These are phyloP conservation scores for Claviceps maximensis DNA, from an alignment of 2,329 filamentous ascomycete genomes.

Conservation along the genomic window DNA sequence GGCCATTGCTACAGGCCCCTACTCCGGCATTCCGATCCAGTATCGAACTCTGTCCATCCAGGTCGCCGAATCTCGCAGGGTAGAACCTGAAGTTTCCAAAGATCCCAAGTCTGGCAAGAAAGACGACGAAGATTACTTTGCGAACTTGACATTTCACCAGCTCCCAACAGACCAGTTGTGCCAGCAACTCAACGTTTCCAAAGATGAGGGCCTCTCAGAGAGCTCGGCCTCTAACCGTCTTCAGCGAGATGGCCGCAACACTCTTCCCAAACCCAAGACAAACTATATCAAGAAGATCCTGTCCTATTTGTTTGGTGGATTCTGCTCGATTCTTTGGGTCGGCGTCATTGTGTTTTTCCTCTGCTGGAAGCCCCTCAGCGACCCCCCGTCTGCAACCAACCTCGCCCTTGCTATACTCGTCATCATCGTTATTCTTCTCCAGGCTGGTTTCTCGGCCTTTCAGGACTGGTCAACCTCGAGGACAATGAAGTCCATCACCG, in stretches of 20 bases:
- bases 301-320: constrained; percentile 32
- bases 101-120: constrained; percentile 16
- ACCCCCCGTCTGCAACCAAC: constrained; percentile 29
- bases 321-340: constrained; percentile 33
- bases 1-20: constrained; percentile 19
- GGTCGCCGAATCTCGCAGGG: constrained; percentile 22
- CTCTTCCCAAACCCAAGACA: constrained; percentile 26
- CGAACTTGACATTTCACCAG: constrained; percentile 25
- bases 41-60: constrained; percentile 29
- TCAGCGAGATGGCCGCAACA: constrained; percentile 28
- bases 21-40: constrained; percentile 25
- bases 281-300: constrained; percentile 29
- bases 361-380: constrained; percentile 32
- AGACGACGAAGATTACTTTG: constrained; percentile 29
- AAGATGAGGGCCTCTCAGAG: constrained; percentile 21
- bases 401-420: constrained; percentile 32
- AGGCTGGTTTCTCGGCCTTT: constrained; percentile 32
- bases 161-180: constrained; percentile 21
- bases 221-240: constrained; percentile 20
- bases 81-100: constrained; percentile 11
- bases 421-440: constrained; percentile 32
- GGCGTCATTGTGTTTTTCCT: constrained; percentile 34
- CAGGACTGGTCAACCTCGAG: constrained; percentile 33
- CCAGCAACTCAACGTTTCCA: constrained; percentile 26
- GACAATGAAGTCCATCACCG: constrained; percentile 33